phyloP scores from a whole-genome alignment of 1,139 yeast species.

The Geotrichum fermentans region DNA sequence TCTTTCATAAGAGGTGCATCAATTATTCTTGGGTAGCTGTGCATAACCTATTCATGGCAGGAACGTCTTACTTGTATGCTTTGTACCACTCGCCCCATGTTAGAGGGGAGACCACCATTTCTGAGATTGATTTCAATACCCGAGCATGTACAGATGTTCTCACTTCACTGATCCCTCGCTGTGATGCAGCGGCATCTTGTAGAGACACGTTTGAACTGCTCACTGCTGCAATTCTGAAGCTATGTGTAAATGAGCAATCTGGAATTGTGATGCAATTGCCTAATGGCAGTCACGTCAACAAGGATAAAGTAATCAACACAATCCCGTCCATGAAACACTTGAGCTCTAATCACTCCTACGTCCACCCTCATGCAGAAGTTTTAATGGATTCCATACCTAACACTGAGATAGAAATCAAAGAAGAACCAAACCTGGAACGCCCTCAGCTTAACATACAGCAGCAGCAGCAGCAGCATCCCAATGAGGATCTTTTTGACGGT shows the following conservation, averaged over 20 bases:
- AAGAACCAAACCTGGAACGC: not conserved
- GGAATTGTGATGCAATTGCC: constrained; percentile 20
- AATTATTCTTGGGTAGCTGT: constrained; percentile 94
- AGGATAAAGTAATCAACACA: not conserved
- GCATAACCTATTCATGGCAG: constrained; percentile 82
- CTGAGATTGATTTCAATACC: constrained; percentile 53
- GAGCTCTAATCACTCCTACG: not conserved
- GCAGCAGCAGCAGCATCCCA: not conserved
- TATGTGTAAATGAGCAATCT: constrained; percentile 45
- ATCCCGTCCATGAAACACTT: not conserved
- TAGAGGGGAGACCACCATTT: constrained; percentile 45
- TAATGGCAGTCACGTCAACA: constrained; percentile 1
- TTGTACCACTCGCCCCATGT: constrained; percentile 62
- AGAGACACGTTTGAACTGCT: constrained; percentile 66
- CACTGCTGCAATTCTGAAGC: constrained; percentile 63
- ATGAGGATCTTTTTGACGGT: not conserved
- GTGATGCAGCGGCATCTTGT: constrained; percentile 76
- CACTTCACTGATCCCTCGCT: constrained; percentile 57
- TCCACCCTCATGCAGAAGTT: constrained; percentile 1
- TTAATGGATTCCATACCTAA: constrained; percentile 1
- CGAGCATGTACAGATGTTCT: constrained; percentile 57
- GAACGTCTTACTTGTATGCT: constrained; percentile 73
- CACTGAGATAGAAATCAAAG: not conserved
- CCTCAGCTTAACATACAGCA: not conserved
- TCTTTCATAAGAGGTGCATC: constrained; percentile 53